Conservation (phyloP, 1,284 basidiomycete genomes). For the Wallemia hederae region DNA sequence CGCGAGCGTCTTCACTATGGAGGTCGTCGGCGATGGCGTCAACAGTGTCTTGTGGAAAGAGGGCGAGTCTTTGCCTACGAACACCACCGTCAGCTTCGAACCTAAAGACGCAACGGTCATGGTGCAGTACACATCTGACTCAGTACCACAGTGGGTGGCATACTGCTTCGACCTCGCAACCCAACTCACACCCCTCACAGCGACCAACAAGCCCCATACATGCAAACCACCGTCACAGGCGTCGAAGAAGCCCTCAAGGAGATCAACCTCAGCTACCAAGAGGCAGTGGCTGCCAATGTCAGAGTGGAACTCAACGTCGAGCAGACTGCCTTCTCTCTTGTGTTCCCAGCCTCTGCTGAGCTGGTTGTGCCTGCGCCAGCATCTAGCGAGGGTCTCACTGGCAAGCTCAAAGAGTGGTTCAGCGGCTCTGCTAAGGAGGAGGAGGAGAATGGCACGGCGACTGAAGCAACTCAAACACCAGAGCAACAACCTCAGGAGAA, state of each 20-base stretch:
- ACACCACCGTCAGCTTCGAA: background rate
- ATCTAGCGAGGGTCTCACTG: background rate
- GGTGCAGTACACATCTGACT: background rate
- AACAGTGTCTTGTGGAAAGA: conserved; percentile 7
- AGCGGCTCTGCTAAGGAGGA: background rate
- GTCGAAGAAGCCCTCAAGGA: background rate
- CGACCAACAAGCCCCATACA: background rate
- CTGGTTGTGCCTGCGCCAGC: background rate
- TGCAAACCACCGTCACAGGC: background rate
- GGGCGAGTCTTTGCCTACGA: background rate
- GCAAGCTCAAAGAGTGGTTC: background rate
- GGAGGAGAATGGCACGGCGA: background rate
- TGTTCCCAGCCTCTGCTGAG: background rate
- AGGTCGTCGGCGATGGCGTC: conserved; percentile 41
- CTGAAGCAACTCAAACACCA: too few species aligned
- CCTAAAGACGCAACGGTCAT: background rate
- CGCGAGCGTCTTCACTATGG: conserved; percentile 36
- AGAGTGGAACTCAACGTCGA: conserved; percentile 12
- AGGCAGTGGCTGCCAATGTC: background rate
- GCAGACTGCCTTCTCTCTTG: conserved; percentile 24
- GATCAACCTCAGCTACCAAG: background rate
- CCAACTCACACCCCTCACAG: background rate
- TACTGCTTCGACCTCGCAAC: background rate
- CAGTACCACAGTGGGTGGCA: background rate
- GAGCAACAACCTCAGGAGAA: background rate